Conservation (phyloP, 805 yeast species). For the Barnettozyma botsteinii region DNA sequence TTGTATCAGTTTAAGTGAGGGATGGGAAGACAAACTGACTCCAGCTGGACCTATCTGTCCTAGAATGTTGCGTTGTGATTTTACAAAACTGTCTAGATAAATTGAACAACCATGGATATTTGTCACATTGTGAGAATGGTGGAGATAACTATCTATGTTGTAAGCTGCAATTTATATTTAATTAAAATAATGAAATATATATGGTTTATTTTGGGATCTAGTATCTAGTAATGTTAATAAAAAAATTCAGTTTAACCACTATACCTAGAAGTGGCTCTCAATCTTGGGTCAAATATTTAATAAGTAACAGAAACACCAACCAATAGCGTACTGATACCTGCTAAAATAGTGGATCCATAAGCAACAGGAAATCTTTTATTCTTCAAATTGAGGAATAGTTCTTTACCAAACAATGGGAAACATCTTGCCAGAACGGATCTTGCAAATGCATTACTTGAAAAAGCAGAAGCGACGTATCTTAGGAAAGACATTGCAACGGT, state of each 20-base stretch:
- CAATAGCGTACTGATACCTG: conserved; percentile 40
- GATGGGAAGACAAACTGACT: conserved; percentile 46
- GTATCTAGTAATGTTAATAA: too few species aligned
- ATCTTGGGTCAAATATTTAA: conserved; percentile 39
- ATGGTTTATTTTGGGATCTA: too few species aligned
- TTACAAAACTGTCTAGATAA: background rate
- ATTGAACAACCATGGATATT: too few species aligned
- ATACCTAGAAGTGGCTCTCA: conserved; percentile 34
- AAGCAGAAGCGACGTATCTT: conserved; percentile 54
- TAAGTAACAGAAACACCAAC: conserved; percentile 52
- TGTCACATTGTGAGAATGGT: too few species aligned
- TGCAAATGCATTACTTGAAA: conserved; percentile 63
- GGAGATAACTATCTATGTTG: too few species aligned
- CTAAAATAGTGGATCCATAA: conserved; percentile 51
- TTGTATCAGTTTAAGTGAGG: conserved; percentile 32
- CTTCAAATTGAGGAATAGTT: conserved; percentile 54
- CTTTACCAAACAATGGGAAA: conserved; percentile 63
- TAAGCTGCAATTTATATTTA: too few species aligned
- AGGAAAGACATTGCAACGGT: conserved; percentile 55
- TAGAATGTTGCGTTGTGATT: conserved; percentile 23
- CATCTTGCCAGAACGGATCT: conserved; percentile 62
- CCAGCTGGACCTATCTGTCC: conserved; percentile 59
- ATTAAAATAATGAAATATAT: too few species aligned
- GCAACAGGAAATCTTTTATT: conserved; percentile 44
- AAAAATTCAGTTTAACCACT: too few species aligned